Evolutionary conservation across 2,329 filamentous ascomycete genomes (phyloP).

Genomic region (Apiospora phragmitis): DNA sequence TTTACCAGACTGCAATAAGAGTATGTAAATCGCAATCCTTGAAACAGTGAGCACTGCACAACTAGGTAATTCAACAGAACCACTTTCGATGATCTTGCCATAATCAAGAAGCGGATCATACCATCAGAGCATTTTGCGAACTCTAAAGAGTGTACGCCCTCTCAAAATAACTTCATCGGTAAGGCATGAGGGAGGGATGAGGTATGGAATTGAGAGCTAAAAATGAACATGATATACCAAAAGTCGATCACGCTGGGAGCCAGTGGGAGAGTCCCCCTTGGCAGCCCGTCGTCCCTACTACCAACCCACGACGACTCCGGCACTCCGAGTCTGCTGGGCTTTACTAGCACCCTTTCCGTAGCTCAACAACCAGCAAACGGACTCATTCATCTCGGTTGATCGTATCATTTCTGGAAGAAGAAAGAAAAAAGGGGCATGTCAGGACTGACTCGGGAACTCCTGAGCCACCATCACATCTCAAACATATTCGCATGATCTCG

Average conservation of each 20-base stretch:
- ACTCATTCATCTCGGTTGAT: background rate
- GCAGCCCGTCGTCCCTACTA: background rate
- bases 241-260: constrained; percentile 14
- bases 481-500: background rate
- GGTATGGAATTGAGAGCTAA: constrained; percentile 12
- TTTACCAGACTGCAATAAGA: background rate
- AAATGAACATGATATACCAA: constrained; percentile 17
- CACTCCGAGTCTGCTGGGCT: background rate
- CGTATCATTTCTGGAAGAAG: background rate
- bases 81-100: background rate
- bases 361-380: background rate
- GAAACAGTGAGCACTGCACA: background rate
- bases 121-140: background rate
- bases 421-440: background rate
- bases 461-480: background rate
- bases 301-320: background rate
- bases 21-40: background rate
- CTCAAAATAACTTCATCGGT: constrained; percentile 1
- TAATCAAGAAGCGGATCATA: background rate
- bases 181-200: background rate
- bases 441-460: background rate
- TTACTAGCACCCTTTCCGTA: background rate
- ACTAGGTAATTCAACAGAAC: background rate
- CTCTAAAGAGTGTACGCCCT: background rate
- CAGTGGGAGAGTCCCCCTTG: constrained; percentile 2